Percentiles rank a stretch among this genome's conserved stretches.
Evolutionary conservation across 208 protist genomes (phyloP).

Genomic region (Crithidia expoeki): DNA sequence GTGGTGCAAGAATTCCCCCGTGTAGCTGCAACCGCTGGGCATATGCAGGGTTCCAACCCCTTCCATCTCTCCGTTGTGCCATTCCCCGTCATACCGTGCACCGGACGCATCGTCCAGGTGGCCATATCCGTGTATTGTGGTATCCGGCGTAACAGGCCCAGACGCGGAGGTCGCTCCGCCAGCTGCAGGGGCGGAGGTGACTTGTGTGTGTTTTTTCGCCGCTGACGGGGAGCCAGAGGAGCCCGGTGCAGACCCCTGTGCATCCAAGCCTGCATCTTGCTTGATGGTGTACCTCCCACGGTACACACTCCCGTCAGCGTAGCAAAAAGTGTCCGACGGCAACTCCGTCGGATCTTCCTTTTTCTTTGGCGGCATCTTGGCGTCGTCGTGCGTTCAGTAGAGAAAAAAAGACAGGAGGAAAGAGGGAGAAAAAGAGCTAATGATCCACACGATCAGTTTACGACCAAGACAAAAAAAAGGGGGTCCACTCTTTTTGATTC

Average conservation of each 20-base stretch:
- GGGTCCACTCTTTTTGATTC: too few species aligned
- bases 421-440: background rate
- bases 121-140: constrained; percentile 36
- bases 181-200: background rate
- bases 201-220: constrained; percentile 20
- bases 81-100: constrained; percentile 82
- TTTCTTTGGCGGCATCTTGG: constrained; percentile 62
- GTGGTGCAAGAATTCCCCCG: constrained; percentile 56
- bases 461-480: too few species aligned
- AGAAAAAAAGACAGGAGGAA: background rate
- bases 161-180: constrained; percentile 1
- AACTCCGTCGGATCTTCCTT: constrained; percentile 75
- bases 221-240: constrained; percentile 10
- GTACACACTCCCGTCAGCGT: constrained; percentile 74
- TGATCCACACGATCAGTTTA: background rate
- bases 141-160: constrained; percentile 5
- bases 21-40: constrained; percentile 69
- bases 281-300: constrained; percentile 49
- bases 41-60: constrained; percentile 61
- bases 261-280: constrained; percentile 23
- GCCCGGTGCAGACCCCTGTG: constrained; percentile 6
- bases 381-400: background rate
- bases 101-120: constrained; percentile 55
- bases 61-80: constrained; percentile 74
- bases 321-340: constrained; percentile 52